phyloP scores from a whole-genome alignment of 441 rosid genomes.

The Metrosideros polymorpha region DNA sequence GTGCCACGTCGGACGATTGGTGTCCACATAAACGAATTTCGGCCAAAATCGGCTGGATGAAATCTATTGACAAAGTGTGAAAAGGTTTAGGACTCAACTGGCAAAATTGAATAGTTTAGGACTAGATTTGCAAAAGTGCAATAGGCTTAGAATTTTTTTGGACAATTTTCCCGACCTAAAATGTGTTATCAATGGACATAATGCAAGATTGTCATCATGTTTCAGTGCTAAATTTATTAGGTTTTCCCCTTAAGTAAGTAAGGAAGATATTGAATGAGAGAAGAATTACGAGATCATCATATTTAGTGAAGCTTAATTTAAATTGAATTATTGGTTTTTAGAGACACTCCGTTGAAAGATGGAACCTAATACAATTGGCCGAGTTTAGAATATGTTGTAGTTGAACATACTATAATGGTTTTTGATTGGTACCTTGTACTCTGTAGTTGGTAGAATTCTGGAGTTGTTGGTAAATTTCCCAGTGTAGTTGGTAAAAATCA shows the following conservation, averaged over 20 bases:
- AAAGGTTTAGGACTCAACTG: too few relatives aligned
- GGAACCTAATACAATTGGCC: not conserved
- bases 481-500: not conserved
- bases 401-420: not conserved
- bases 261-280: not conserved
- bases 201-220: not conserved
- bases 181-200: not conserved
- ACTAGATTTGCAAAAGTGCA: too few relatives aligned
- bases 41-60: too few relatives aligned
- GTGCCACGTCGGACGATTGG: too few relatives aligned
- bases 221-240: not conserved
- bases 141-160: too few relatives aligned
- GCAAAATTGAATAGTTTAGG: too few relatives aligned
- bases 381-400: not conserved
- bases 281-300: not conserved
- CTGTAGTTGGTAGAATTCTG: not conserved
- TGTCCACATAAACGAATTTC: too few relatives aligned
- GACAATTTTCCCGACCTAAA: not conserved
- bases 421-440: not conserved
- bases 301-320: not conserved
- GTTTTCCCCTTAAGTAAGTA: not conserved
- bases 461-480: not conserved
- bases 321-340: not conserved
- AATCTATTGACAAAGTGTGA: too few relatives aligned
- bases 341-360: not conserved